These are phyloP conservation scores for Pelagomonas calceolata DNA, from an alignment of 108 stramenopile genomes.

Conservation along the genomic window DNA sequence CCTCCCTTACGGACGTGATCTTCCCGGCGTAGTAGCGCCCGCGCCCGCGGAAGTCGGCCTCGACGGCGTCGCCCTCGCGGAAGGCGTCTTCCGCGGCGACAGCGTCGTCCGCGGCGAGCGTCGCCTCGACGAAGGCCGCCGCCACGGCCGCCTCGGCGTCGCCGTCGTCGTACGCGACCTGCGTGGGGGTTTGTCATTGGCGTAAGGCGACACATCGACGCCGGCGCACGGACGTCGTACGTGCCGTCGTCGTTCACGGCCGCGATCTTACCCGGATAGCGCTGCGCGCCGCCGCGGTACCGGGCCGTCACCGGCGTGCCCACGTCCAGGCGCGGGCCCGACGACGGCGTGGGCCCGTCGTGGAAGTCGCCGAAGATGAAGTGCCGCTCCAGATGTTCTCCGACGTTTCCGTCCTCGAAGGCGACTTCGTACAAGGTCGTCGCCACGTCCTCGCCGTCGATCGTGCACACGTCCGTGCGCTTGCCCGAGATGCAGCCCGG, in stretches of 20 bases:
- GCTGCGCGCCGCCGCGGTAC: constrained; percentile 27
- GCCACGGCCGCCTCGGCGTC: constrained; percentile 8
- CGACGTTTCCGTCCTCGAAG: constrained; percentile 20
- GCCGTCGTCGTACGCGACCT: constrained; percentile 27
- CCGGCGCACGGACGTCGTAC: too few relatives aligned
- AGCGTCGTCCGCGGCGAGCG: neutral
- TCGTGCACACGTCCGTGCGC: constrained; percentile 1
- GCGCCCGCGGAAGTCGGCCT: constrained; percentile 36
- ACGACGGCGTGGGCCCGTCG: constrained; percentile 14
- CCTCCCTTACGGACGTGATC: constrained; percentile 19
- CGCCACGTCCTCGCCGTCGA: constrained; percentile 7
- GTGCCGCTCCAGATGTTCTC: neutral
- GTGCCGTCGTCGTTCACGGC: constrained; percentile 17
- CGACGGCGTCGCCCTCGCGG: constrained; percentile 31
- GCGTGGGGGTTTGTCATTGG: too few relatives aligned
- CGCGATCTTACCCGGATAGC: constrained; percentile 18
- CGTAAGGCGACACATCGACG: too few relatives aligned
- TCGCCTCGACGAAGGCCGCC: constrained; percentile 3
- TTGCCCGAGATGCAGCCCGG: constrained; percentile 14
- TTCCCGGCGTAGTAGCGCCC: constrained; percentile 15
- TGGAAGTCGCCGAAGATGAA: constrained; percentile 22
- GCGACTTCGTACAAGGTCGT: constrained; percentile 15
- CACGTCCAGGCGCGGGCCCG: neutral
- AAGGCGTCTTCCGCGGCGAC: constrained; percentile 24
- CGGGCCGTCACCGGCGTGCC: constrained; percentile 22